phyloP scores from a whole-genome alignment of 1,284 basidiomycete genomes.

The Paramarasmius palmivorus region DNA sequence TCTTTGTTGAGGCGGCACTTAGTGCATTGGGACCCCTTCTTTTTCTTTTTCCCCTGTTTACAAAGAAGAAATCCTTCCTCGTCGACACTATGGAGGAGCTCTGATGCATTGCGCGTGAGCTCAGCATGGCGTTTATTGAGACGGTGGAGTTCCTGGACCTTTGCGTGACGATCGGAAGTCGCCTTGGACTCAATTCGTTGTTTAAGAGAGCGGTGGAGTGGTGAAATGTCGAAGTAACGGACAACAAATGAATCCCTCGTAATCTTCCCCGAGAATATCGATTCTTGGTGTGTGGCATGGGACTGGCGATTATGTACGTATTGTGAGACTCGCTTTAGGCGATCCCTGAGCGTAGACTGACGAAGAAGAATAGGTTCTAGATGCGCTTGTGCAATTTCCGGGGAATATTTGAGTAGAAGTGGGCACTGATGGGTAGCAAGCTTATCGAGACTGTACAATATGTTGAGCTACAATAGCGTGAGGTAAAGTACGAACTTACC shows the following conservation, averaged over 20 bases:
- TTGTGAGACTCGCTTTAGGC: constrained; percentile 24
- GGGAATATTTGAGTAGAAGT: constrained; percentile 42
- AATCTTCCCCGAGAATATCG: not conserved
- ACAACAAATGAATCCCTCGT: constrained; percentile 25
- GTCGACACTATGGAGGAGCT: not conserved
- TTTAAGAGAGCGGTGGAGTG: constrained; percentile 23
- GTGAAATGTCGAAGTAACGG: constrained; percentile 27
- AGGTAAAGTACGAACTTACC: not conserved
- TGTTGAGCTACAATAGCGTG: not conserved
- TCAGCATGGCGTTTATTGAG: constrained; percentile 19
- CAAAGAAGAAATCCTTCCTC: too few relatives aligned
- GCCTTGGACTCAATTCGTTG: constrained; percentile 27
- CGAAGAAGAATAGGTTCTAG: constrained; percentile 41
- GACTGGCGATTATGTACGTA: constrained; percentile 32
- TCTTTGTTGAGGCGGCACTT: constrained; percentile 32
- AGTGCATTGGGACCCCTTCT: constrained; percentile 16
- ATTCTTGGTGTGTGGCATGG: constrained; percentile 7
- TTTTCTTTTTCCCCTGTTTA: not conserved
- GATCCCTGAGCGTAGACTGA: constrained; percentile 23
- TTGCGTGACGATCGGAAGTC: constrained; percentile 13
- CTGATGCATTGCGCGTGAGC: constrained; percentile 12
- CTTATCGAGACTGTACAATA: constrained; percentile 34
- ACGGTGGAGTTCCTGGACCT: constrained; percentile 23
- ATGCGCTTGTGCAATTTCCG: constrained; percentile 39
- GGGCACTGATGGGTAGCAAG: constrained; percentile 31